A percentile compares a stretch with the other conserved stretches of the same genome.
Evolutionary conservation across 345 rosid species (phyloP).

Genomic region (Kandelia obovata): DNA sequence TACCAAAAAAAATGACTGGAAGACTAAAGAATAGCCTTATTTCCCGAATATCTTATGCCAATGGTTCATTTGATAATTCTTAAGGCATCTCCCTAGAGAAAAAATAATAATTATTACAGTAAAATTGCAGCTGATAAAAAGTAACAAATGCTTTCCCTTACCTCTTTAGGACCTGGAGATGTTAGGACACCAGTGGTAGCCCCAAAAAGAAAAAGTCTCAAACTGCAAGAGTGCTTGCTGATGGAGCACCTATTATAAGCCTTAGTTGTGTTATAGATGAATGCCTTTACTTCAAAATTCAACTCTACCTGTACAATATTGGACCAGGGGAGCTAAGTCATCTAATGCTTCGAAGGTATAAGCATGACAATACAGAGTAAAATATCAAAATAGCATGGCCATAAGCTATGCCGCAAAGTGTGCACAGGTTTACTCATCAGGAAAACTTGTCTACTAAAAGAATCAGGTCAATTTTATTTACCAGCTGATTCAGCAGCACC

Average conservation of each 20-base stretch:
- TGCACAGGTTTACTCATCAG: not conserved
- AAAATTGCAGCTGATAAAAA: not conserved
- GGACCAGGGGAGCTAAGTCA: not conserved
- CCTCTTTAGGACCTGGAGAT: constrained; percentile 42
- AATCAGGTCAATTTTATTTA: not conserved
- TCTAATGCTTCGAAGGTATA: constrained; percentile 2
- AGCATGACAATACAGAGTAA: not conserved
- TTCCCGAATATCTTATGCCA: not conserved
- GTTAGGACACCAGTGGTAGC: constrained; percentile 41
- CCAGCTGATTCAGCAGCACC: not conserved
- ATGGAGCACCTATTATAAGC: constrained; percentile 47
- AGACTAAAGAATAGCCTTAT: not conserved
- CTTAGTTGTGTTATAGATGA: constrained; percentile 36
- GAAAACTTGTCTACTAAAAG: not conserved
- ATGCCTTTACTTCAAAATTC: constrained; percentile 36
- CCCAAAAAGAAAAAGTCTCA: constrained; percentile 29
- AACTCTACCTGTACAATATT: constrained; percentile 41
- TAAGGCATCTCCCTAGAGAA: not conserved
- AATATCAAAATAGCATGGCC: not conserved
- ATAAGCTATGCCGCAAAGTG: not conserved
- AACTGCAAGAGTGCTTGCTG: constrained; percentile 26
- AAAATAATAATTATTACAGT: no score
- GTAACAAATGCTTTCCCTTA: constrained; percentile 14
- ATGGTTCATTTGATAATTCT: no score
- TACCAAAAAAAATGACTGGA: no score